These are phyloP conservation scores for Kodamaea laetipori DNA, from an alignment of 805 yeast species.

Conservation along the genomic window DNA sequence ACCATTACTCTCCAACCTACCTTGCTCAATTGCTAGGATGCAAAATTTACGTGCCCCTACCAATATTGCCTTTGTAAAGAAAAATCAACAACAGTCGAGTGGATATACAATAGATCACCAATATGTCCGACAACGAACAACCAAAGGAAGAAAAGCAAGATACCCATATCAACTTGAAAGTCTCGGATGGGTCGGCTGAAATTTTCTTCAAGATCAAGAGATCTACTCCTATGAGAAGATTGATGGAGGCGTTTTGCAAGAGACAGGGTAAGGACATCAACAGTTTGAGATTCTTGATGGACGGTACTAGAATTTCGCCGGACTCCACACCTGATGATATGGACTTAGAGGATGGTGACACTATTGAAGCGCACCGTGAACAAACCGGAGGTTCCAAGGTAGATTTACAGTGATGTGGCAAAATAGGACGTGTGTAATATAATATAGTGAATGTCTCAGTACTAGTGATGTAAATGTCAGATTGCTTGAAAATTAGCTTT, in stretches of 20 bases:
- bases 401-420: not conserved
- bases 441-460: not conserved
- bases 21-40: not conserved
- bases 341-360: constrained; percentile 94
- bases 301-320: constrained; percentile 86
- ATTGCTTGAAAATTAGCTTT: too few species aligned
- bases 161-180: constrained; percentile 90
- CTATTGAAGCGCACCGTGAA: constrained; percentile 95
- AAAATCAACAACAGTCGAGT: constrained; percentile 7
- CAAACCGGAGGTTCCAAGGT: constrained; percentile 67
- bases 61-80: not conserved
- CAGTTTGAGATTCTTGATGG: constrained; percentile 85
- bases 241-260: constrained; percentile 97
- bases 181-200: constrained; percentile 90
- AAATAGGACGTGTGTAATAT: not conserved
- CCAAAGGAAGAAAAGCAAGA: constrained; percentile 51
- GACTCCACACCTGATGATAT: constrained; percentile 91
- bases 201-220: constrained; percentile 94
- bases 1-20: too few species aligned
- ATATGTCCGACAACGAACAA: constrained; percentile 26
- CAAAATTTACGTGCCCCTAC: constrained; percentile 9
- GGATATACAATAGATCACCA: constrained; percentile 6
- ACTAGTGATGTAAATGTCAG: not conserved
- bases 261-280: constrained; percentile 90
- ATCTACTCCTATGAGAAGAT: constrained; percentile 87